Evolutionary conservation across 768 basidiomycete genomes (phyloP).

Genomic region (Termitomyces sp.): DNA sequence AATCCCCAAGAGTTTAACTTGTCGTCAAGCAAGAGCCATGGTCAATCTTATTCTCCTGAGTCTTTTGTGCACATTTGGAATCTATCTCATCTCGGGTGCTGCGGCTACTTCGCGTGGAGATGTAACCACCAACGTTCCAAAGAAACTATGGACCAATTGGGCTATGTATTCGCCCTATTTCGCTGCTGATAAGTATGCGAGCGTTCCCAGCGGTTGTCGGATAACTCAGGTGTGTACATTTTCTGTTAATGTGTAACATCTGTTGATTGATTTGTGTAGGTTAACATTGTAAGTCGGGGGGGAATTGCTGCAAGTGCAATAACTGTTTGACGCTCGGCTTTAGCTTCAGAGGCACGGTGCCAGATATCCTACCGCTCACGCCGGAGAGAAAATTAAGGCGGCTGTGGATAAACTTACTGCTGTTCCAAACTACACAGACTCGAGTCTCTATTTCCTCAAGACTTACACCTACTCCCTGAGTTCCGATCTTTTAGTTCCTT

Average conservation of each 20-base stretch:
- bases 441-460: constrained; percentile 48
- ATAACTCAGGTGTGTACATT: constrained; percentile 44
- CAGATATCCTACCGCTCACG: constrained; percentile 60
- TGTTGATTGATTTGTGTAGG: constrained; percentile 26
- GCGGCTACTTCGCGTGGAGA: neutral
- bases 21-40: neutral
- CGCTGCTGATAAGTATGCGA: constrained; percentile 36
- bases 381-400: constrained; percentile 32
- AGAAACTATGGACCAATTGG: constrained; percentile 34
- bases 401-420: constrained; percentile 51
- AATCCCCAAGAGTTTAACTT: neutral
- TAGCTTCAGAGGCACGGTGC: constrained; percentile 81
- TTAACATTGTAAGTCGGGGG: constrained; percentile 48
- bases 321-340: neutral
- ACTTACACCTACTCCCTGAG: constrained; percentile 58
- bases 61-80: constrained; percentile 1
- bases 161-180: constrained; percentile 59
- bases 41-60: constrained; percentile 2
- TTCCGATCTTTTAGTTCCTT: constrained; percentile 51
- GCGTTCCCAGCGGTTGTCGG: constrained; percentile 42
- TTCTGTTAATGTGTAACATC: neutral
- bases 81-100: neutral
- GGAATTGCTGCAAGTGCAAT: neutral
- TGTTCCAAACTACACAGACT: constrained; percentile 37
- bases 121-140: constrained; percentile 5